A percentile compares a stretch with the other conserved stretches of the same genome.
These are phyloP conservation scores for Heracleum sosnowskyi DNA, from an alignment of 129 eudicot species.

Conservation along the genomic window DNA sequence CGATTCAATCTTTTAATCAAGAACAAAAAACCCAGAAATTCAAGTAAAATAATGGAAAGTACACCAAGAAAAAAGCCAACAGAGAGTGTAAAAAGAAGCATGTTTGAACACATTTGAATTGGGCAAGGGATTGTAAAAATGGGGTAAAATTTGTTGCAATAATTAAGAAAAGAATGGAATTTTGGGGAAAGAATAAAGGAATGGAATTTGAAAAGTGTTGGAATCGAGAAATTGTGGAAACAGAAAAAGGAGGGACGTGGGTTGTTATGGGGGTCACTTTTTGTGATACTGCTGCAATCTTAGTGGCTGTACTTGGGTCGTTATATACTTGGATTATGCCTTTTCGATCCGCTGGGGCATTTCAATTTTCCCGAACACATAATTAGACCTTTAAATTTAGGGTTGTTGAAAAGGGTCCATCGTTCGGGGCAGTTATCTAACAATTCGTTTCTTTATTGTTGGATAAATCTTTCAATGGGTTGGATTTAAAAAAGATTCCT, in stretches of 20 bases:
- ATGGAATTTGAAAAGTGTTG: background rate
- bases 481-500: no score
- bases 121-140: background rate
- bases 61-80: constrained; percentile 51
- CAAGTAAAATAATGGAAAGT: constrained; percentile 35
- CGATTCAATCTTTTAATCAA: constrained; percentile 31
- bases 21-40: constrained; percentile 34
- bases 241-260: background rate
- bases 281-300: no score
- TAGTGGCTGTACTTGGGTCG: no score
- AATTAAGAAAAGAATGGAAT: background rate
- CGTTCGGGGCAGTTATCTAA: no score
- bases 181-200: background rate
- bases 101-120: background rate
- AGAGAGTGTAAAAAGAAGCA: constrained; percentile 38
- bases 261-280: background rate
- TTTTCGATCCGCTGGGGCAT: no score
- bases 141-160: background rate
- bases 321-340: no score
- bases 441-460: no score
- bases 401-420: no score
- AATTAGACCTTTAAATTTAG: no score
- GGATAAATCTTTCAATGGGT: no score
- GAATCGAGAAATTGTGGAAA: background rate
- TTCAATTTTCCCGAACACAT: no score